A percentile compares a stretch with the other conserved stretches of the same genome.
These are phyloP conservation scores for Leccinum subrobustum DNA, from an alignment of 1,284 basidiomycete species.

Conservation along the genomic window DNA sequence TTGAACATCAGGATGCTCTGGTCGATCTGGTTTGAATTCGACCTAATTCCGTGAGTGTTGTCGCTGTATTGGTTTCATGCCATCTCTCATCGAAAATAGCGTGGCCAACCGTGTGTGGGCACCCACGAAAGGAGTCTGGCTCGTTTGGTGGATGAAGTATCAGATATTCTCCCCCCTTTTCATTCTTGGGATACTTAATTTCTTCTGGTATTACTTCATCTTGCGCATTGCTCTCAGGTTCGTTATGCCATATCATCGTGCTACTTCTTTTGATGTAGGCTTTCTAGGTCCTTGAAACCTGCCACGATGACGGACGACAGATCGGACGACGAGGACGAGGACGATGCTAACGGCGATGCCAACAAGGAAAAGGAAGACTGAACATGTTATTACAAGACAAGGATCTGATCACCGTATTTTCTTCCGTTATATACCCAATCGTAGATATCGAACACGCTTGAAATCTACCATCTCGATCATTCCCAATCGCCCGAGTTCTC, in stretches of 20 bases:
- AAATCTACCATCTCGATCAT: not conserved
- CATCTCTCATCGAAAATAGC: slow-evolving; percentile 39
- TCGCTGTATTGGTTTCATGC: not conserved
- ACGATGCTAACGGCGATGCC: slow-evolving; percentile 23
- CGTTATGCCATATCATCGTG: not conserved
- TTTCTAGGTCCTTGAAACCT: slow-evolving; percentile 17
- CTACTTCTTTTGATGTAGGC: not conserved
- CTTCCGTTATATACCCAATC: slow-evolving; percentile 8
- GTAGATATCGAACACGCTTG: slow-evolving; percentile 1
- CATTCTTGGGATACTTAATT: slow-evolving; percentile 78
- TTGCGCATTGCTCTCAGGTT: slow-evolving; percentile 61
- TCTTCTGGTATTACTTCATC: slow-evolving; percentile 91
- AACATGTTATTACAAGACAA: slow-evolving; percentile 4
- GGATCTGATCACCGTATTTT: slow-evolving; percentile 1
- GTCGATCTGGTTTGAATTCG: slow-evolving; percentile 84
- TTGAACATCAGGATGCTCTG: slow-evolving; percentile 86
- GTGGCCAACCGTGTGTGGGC: slow-evolving; percentile 59
- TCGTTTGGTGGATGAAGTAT: slow-evolving; percentile 78
- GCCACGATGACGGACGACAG: slow-evolving; percentile 44
- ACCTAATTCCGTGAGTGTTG: slow-evolving; percentile 74
- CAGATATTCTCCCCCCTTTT: slow-evolving; percentile 79
- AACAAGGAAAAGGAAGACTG: slow-evolving; percentile 36
- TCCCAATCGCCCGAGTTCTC: slow-evolving; percentile 4
- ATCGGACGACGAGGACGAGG: slow-evolving; percentile 65
- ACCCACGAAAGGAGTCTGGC: slow-evolving; percentile 66